These are phyloP conservation scores for Hypoxylon sp. DNA, from an alignment of 2,329 filamentous ascomycete species.

Conservation along the genomic window DNA sequence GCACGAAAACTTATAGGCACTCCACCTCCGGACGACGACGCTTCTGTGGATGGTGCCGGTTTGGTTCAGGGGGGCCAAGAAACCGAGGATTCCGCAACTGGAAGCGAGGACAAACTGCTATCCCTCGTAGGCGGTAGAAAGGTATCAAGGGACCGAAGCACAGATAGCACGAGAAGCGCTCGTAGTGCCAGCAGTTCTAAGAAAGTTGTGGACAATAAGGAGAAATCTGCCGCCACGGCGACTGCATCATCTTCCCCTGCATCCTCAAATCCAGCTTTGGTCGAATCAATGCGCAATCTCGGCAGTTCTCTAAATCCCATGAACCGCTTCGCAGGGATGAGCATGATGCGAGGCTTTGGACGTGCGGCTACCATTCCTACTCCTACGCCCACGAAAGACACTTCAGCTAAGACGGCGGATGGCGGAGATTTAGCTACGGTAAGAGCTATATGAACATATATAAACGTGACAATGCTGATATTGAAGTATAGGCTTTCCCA, in stretches of 20 bases:
- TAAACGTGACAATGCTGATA: slow-evolving; percentile 5
- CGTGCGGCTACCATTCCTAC: slow-evolving; percentile 63
- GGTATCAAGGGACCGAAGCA: slow-evolving; percentile 76
- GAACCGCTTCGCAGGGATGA: slow-evolving; percentile 81
- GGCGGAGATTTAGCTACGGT: slow-evolving; percentile 72
- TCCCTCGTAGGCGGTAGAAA: slow-evolving; percentile 79
- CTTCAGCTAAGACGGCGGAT: slow-evolving; percentile 58
- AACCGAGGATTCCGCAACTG: slow-evolving; percentile 51
- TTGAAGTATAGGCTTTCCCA: slow-evolving; percentile 68
- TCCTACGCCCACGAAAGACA: slow-evolving; percentile 57
- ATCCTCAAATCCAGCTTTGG: slow-evolving; percentile 70
- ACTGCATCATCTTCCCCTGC: slow-evolving; percentile 52
- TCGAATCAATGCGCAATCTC: slow-evolving; percentile 86
- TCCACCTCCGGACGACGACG: slow-evolving; percentile 73
- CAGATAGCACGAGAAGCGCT: slow-evolving; percentile 78
- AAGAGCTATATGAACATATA: slow-evolving; percentile 50
- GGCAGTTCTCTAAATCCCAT: slow-evolving; percentile 87
- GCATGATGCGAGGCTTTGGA: slow-evolving; percentile 82
- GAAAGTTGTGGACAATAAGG: slow-evolving; percentile 64
- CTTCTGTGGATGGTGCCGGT: slow-evolving; percentile 70
- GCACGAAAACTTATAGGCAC: slow-evolving; percentile 89
- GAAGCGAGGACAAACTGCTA: slow-evolving; percentile 75
- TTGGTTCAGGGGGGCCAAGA: slow-evolving; percentile 64
- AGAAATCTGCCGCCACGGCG: slow-evolving; percentile 56
- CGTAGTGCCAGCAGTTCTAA: slow-evolving; percentile 72